phyloP scores from a whole-genome alignment of 352 stramenopile genomes.

The Aphanomyces cochlioides region DNA sequence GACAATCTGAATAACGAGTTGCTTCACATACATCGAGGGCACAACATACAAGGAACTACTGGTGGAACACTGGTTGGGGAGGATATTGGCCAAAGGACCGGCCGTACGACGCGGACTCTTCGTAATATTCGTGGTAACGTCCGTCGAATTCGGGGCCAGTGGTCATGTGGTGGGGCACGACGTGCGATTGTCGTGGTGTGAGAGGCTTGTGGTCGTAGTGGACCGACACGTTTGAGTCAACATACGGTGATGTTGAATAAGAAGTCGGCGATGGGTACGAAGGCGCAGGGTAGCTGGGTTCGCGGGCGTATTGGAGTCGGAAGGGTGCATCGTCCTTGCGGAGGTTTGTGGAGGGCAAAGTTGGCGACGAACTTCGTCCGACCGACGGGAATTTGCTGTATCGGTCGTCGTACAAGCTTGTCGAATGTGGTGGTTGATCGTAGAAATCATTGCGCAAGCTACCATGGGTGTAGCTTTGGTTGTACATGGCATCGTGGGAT shows the following conservation, averaged over 20 bases:
- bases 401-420: background rate
- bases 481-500: background rate
- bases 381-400: background rate
- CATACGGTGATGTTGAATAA: background rate
- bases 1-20: too few species aligned
- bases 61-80: conserved; percentile 7
- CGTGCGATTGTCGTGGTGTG: background rate
- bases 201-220: background rate
- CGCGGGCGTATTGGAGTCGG: background rate
- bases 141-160: background rate
- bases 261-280: conserved; percentile 10
- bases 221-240: background rate
- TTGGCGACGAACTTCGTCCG: background rate
- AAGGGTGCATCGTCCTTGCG: conserved; percentile 4
- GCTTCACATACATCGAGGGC: background rate
- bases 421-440: background rate
- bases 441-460: background rate
- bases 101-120: background rate
- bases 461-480: background rate
- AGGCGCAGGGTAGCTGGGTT: background rate
- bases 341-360: background rate
- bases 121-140: conserved; percentile 13
- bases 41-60: conserved; percentile 2
- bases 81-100: conserved; percentile 9
- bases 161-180: conserved; percentile 4